Percentiles rank a stretch among this genome's conserved stretches.
These are phyloP conservation scores for Beta vulgaris DNA, from an alignment of 148 eudicot genomes.

Conservation along the genomic window DNA sequence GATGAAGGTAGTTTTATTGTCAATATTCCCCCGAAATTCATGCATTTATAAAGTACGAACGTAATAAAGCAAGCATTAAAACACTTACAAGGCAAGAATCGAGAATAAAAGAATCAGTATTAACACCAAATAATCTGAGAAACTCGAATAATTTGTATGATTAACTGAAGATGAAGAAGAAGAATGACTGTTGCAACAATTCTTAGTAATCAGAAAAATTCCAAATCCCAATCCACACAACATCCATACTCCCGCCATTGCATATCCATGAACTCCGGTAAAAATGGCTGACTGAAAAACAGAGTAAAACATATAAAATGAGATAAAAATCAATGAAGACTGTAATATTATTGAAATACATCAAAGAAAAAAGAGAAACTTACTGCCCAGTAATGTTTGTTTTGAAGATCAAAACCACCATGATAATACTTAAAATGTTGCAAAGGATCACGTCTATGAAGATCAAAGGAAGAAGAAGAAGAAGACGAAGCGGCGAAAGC, in stretches of 20 bases:
- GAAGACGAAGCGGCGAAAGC: slow-evolving; percentile 16
- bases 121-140: slow-evolving; percentile 36
- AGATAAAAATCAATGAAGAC: not conserved
- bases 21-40: not conserved
- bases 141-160: slow-evolving; percentile 28
- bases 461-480: slow-evolving; percentile 7
- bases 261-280: slow-evolving; percentile 76
- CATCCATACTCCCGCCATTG: slow-evolving; percentile 53
- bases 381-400: slow-evolving; percentile 87
- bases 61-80: not conserved
- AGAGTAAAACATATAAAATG: not conserved
- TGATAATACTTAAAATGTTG: slow-evolving; percentile 40
- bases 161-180: slow-evolving; percentile 25
- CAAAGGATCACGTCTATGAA: slow-evolving; percentile 55
- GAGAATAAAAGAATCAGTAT: slow-evolving; percentile 43
- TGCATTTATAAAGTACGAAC: not conserved
- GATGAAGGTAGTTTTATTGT: not conserved
- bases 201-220: slow-evolving; percentile 39
- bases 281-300: slow-evolving; percentile 60
- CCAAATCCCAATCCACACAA: slow-evolving; percentile 56
- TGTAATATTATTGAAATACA: not conserved
- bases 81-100: slow-evolving; percentile 59
- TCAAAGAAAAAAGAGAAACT: slow-evolving; percentile 22
- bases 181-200: slow-evolving; percentile 12
- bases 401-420: slow-evolving; percentile 51